Base-by-base conservation (phyloP, 1,284 basidiomycete genomes). In the Trichosporon sp. region DNA sequence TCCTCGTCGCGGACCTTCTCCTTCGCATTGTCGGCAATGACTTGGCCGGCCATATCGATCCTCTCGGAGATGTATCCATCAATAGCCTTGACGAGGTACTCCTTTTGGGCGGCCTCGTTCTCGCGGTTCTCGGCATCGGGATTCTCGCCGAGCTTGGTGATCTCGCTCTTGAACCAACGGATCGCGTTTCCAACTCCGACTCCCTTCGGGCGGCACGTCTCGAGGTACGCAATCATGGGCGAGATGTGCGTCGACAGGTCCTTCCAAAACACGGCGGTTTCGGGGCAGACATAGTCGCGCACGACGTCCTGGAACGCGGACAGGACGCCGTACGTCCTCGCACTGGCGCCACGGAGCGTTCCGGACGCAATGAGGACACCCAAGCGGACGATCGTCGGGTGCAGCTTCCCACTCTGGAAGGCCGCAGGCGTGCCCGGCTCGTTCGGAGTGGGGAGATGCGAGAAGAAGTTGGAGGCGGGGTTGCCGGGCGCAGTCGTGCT, bases 1-100 rank as follows among this genome's bases (percentile, higher is more conserved):
- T 97, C 93, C 7, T 93, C 94, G 74, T 97, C 90, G 76, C 92
- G 92, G 81, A 99, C 98, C 86, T 98, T 99, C 79, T 90, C 92
- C 67, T 90, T 89, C 0, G 95, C 94, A 67, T 92, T 89, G 73
- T 92, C 90, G 78, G 93, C 90, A 71, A 99, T 99, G 71, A 98
- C 93, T 80, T 95, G 90, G 82, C 92, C 96, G 5, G 97, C 97
- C 65, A 94, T 88, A 70, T 94, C 90, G 77, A 99, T 98, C 59
- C 96, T 89, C 84, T 99, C 96, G 37, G 91, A 90, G 76, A 98
- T 92, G 83, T 98, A 99, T 74, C 91, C 90, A 80, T 96, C 94
- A 74, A 99, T 98, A 75, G 92, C 91, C 65, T 88, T 87, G 76
- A 92, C 91, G 7, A 99, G 86, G 8, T 88, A 87, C 76, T 92